Evolutionary conservation across 306 rosid genomes (phyloP), one percentile per base, ranked within the genome.

Genomic region (Crataegus laevigata): DNA sequence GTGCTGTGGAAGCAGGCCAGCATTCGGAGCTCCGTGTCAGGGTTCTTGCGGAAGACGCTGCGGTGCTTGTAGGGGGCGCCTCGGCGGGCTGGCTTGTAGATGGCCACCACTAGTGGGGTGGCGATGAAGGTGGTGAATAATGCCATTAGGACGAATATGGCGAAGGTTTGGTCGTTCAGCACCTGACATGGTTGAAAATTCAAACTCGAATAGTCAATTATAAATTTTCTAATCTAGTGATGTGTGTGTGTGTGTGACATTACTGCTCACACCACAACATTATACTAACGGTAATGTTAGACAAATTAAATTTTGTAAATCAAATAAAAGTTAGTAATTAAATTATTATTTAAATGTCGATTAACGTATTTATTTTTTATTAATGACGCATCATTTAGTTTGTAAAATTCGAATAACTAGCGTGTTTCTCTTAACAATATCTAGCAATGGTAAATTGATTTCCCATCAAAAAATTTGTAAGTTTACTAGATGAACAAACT

Each of bases 81-180:
- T 19, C 70, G 81, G 0, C 93, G 54, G 13, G 96, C 96, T 3
- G 96, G 96, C 64, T 82, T 88, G 65, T 88, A 91, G 45, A 88
- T 73, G 1, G 85, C 90, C 86, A 85, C 79, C 43, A 91, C 93
- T 29, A 87, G 72, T 74, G 93, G 96, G 22, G 96, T 91, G 61
- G 96, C 85, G 67, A 91, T 87, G 83, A 91, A 88, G 70, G 96
- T 91, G 6, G 96, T 91, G 75, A 88, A 83, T 68, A 91, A 67
- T 28, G 96, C 93, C 93, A 91, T 91, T 9, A 91, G 70, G 55
- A 91, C 91, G 65, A 88, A 87, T 14, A 91, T 88, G 21, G 93
- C 89, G 81, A 91, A 91, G 6, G 96, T 13, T 63, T 91, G 91
- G 51, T 91, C 96, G 68, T 91, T 88, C 55, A 91, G 74, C 30